These are phyloP conservation scores for Hamamelis virginiana DNA, from an alignment of 164 flowering plant genomes.

Conservation along the genomic window DNA sequence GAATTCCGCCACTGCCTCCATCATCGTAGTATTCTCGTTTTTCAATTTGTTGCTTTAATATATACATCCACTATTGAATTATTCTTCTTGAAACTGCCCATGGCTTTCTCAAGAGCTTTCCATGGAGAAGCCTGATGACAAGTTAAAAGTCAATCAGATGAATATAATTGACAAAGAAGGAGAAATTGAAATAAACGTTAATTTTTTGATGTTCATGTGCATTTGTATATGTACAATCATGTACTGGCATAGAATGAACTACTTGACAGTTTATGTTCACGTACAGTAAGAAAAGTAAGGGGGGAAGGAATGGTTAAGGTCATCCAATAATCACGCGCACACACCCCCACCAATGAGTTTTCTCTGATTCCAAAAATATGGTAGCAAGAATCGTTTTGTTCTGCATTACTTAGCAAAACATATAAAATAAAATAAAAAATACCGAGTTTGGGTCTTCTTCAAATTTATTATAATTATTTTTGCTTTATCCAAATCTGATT, in stretches of 20 bases:
- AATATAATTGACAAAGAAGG: background rate
- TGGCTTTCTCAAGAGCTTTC: conserved; percentile 58
- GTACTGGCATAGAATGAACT: background rate
- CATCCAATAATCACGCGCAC: too few species aligned
- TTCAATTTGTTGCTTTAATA: conserved; percentile 63
- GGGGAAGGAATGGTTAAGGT: too few species aligned
- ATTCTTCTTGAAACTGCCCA: conserved; percentile 50
- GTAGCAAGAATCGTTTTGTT: too few species aligned
- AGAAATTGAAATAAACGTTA: background rate
- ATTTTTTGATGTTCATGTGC: background rate
- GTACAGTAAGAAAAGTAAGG: too few species aligned
- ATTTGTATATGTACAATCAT: background rate
- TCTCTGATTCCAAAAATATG: too few species aligned
- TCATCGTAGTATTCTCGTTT: conserved; percentile 48
- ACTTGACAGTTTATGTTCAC: too few species aligned
- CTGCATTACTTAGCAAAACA: too few species aligned
- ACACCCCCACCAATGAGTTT: too few species aligned
- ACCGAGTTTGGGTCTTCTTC: too few species aligned
- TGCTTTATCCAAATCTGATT: background rate
- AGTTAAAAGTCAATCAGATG: background rate
- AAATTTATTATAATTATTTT: too few species aligned
- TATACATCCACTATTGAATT: conserved; percentile 59
- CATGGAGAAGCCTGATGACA: conserved; percentile 57
- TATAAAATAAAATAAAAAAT: too few species aligned
- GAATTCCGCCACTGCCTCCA: conserved; percentile 42